Percentiles rank a stretch among this genome's conserved stretches.
Evolutionary conservation across 352 stramenopile species (phyloP).

Genomic region (Aphanomyces euteiches): DNA sequence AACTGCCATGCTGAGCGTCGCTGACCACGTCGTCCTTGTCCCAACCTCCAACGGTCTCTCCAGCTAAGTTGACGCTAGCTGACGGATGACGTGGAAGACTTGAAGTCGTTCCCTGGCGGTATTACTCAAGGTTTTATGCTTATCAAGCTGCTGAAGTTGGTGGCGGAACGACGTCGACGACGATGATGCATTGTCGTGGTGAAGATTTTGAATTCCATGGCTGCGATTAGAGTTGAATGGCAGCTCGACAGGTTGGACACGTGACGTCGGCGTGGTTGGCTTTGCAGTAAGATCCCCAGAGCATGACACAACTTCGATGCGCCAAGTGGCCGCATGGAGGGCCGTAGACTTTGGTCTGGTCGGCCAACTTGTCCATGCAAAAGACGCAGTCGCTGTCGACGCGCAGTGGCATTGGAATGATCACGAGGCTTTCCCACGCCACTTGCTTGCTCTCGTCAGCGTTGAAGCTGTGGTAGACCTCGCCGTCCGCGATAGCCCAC

Average conservation of each 20-base stretch:
- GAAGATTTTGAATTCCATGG: too few species aligned
- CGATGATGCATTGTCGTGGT: too few species aligned
- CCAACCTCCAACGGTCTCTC: too few species aligned
- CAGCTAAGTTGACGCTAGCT: too few species aligned
- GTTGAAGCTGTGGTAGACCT: not conserved
- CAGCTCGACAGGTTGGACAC: not conserved
- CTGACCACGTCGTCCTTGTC: too few species aligned
- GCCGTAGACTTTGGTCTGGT: not conserved
- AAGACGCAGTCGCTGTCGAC: not conserved
- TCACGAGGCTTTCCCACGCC: not conserved
- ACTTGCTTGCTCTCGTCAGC: not conserved
- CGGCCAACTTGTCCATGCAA: not conserved
- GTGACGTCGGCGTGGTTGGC: not conserved
- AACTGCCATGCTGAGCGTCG: too few species aligned
- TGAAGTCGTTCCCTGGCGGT: too few species aligned
- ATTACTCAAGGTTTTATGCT: too few species aligned
- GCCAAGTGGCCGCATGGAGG: not conserved
- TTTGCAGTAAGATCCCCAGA: too few species aligned
- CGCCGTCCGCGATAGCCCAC: conserved; percentile 1
- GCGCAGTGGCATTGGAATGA: not conserved
- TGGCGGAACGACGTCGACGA: too few species aligned
- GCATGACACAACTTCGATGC: not conserved
- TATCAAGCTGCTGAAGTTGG: too few species aligned
- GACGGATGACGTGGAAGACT: too few species aligned
- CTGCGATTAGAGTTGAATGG: not conserved